Conservation (phyloP, 2,329 filamentous ascomycete species). For the Colletotrichum karsti region DNA sequence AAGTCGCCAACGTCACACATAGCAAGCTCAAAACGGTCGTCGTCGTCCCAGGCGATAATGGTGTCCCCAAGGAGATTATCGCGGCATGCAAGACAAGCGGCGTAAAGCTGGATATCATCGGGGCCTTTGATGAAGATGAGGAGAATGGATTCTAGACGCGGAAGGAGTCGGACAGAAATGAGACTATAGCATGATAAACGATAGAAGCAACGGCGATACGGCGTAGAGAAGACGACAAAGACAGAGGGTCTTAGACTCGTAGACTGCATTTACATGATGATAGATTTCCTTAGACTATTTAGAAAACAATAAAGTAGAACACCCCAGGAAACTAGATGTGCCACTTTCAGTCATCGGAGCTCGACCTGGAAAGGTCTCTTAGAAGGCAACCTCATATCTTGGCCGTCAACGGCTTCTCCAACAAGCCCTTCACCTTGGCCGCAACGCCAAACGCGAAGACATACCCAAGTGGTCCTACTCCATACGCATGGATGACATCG, state of each 20-base stretch:
- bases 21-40: constrained; percentile 46
- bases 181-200: background rate
- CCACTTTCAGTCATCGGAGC: too few relatives aligned
- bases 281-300: background rate
- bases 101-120: constrained; percentile 43
- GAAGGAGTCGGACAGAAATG: background rate
- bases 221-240: background rate
- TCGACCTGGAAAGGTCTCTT: too few relatives aligned
- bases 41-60: constrained; percentile 43
- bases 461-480: background rate
- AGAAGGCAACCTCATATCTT: too few relatives aligned
- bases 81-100: constrained; percentile 44
- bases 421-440: background rate
- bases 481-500: background rate
- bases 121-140: constrained; percentile 33
- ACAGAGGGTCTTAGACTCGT: background rate
- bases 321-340: too few relatives aligned
- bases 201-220: background rate
- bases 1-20: constrained; percentile 41
- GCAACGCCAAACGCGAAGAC: background rate
- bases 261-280: background rate
- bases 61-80: constrained; percentile 42
- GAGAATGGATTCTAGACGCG: background rate
- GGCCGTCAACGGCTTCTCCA: background rate
- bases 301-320: too few relatives aligned